phyloP scores from a whole-genome alignment of 1,139 yeast species.

The Eremothecium coryli region DNA sequence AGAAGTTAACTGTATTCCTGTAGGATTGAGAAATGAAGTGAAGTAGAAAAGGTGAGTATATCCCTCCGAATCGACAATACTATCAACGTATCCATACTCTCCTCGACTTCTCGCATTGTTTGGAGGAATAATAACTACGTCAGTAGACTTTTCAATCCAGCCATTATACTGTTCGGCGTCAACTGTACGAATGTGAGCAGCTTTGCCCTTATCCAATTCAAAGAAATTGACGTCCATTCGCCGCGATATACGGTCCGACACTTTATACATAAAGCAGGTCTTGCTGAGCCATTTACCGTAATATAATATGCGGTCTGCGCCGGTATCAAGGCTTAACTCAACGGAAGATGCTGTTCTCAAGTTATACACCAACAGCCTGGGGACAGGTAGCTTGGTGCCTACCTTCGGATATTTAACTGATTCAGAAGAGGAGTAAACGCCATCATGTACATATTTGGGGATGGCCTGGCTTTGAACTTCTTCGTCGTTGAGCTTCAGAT shows the following conservation, averaged over 20 bases:
- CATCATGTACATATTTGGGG: conserved; percentile 51
- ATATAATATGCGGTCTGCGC: conserved; percentile 45
- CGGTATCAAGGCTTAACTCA: conserved; percentile 22
- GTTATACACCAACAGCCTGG: conserved; percentile 42
- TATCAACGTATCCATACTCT: conserved; percentile 60
- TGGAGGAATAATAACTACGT: conserved; percentile 32
- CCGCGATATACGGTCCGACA: conserved; percentile 65
- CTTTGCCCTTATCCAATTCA: conserved; percentile 32
- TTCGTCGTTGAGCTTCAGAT: conserved; percentile 61
- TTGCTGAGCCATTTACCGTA: conserved; percentile 63
- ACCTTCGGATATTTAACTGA: conserved; percentile 81
- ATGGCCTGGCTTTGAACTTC: conserved; percentile 55
- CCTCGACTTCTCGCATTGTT: conserved; percentile 30
- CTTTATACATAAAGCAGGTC: conserved; percentile 48
- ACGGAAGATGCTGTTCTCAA: conserved; percentile 30
- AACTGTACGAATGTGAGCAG: conserved; percentile 37
- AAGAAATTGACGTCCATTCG: conserved; percentile 34
- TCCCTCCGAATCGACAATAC: conserved; percentile 51
- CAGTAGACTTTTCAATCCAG: conserved; percentile 37
- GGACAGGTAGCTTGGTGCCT: conserved; percentile 63
- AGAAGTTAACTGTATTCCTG: conserved; percentile 45
- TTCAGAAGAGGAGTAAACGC: conserved; percentile 48
- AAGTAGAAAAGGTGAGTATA: conserved; percentile 64
- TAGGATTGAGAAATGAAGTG: conserved; percentile 36
- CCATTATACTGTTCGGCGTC: conserved; percentile 45